These are phyloP conservation scores for Beauveria australis DNA, from an alignment of 2,329 filamentous ascomycete species.

Conservation along the genomic window DNA sequence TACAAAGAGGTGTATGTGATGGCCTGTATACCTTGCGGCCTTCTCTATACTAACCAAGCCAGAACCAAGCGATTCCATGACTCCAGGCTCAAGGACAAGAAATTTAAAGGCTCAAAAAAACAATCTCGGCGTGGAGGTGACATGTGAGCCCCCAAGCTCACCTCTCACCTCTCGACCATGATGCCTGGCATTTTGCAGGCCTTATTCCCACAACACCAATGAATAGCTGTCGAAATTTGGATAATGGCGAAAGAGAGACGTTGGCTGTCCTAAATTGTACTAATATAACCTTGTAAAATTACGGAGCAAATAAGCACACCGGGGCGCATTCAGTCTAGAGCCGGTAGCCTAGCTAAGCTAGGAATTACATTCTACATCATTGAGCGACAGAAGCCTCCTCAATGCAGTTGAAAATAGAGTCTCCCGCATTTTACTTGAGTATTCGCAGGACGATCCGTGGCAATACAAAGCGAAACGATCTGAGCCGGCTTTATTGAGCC, in stretches of 20 bases:
- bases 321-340: neutral
- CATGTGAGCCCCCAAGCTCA: slow-evolving; percentile 14
- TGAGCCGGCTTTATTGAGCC: neutral
- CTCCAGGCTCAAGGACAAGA: slow-evolving; percentile 38
- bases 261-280: neutral
- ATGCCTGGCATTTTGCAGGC: neutral
- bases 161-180: neutral
- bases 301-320: neutral
- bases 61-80: slow-evolving; percentile 41
- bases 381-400: neutral
- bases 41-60: slow-evolving; percentile 10
- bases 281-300: neutral
- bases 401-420: neutral
- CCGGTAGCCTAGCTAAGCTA: neutral
- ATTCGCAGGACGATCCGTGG: neutral
- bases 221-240: neutral
- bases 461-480: neutral
- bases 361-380: neutral
- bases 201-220: neutral
- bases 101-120: slow-evolving; percentile 42
- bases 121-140: slow-evolving; percentile 32
- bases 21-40: slow-evolving; percentile 1
- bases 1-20: slow-evolving; percentile 36
- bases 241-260: neutral
- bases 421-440: neutral